phyloP scores from a whole-genome alignment of 83 land plant genomes.

The Picea engelmannii region DNA sequence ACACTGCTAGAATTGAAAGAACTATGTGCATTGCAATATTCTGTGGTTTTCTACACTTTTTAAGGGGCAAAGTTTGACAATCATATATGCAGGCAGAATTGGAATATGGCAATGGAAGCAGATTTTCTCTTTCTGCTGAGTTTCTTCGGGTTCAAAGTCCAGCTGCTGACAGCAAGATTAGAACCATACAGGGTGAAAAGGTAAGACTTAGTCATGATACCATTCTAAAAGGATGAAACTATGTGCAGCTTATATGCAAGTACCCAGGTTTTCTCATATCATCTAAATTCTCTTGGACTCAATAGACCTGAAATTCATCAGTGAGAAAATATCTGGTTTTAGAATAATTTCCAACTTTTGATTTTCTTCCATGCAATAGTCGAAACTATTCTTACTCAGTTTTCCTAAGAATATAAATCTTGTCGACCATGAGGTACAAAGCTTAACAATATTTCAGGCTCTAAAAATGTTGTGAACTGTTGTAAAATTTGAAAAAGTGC shows the following conservation, averaged over 20 bases:
- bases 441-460: neutral
- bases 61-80: neutral
- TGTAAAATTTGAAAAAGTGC: neutral
- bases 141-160: constrained; percentile 88
- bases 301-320: neutral
- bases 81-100: constrained; percentile 61
- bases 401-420: neutral
- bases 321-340: neutral
- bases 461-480: neutral
- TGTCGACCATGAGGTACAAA: neutral
- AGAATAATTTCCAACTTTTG: neutral
- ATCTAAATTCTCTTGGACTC: neutral
- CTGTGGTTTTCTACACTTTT: no score
- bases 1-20: no score
- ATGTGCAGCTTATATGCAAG: neutral
- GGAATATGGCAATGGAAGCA: constrained; percentile 71
- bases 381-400: neutral
- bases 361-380: neutral
- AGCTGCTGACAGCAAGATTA: constrained; percentile 85
- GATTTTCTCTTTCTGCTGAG: constrained; percentile 74
- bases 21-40: no score
- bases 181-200: constrained; percentile 72
- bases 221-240: neutral
- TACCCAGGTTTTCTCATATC: neutral
- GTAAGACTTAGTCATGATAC: constrained; percentile 21